A percentile compares a stretch with the other conserved stretches of the same genome.
Conservation (phyloP, 73 alveolate species). For the Stentor roeselii region DNA sequence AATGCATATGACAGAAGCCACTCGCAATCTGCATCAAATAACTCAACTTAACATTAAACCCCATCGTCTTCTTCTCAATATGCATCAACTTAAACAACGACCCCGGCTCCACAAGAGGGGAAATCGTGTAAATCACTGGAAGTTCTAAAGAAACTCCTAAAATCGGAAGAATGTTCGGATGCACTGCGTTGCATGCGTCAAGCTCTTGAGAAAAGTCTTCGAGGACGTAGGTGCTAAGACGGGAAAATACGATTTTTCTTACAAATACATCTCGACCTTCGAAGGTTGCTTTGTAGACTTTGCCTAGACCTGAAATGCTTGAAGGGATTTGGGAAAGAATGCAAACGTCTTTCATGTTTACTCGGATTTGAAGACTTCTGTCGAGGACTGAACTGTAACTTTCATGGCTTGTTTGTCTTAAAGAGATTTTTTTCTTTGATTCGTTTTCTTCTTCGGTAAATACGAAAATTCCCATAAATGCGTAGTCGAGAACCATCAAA, state of each 20-base stretch:
- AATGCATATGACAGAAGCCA: neutral
- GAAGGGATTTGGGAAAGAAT: neutral
- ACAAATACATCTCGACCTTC: neutral
- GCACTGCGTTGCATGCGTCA: neutral
- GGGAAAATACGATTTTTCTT: constrained; percentile 13
- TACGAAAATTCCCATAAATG: constrained; percentile 15
- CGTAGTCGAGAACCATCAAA: neutral
- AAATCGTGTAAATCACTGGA: neutral
- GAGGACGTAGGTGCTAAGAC: constrained; percentile 22
- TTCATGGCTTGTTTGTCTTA: neutral
- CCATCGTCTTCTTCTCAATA: neutral
- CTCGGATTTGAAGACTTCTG: neutral
- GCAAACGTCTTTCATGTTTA: neutral
- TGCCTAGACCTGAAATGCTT: neutral
- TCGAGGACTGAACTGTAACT: neutral
- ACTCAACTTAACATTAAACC: neutral
- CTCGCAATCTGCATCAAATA: constrained; percentile 1
- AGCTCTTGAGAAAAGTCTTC: constrained; percentile 24
- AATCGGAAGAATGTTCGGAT: constrained; percentile 17
- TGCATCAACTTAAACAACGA: constrained; percentile 21
- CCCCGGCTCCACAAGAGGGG: constrained; percentile 9
- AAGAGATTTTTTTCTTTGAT: neutral
- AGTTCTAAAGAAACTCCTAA: neutral
- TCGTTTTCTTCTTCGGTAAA: constrained; percentile 14
- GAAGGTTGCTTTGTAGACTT: constrained; percentile 8